Evolutionary conservation across 192 early-diverging fungal species (phyloP).

Genomic region (Podila clonocystis): DNA sequence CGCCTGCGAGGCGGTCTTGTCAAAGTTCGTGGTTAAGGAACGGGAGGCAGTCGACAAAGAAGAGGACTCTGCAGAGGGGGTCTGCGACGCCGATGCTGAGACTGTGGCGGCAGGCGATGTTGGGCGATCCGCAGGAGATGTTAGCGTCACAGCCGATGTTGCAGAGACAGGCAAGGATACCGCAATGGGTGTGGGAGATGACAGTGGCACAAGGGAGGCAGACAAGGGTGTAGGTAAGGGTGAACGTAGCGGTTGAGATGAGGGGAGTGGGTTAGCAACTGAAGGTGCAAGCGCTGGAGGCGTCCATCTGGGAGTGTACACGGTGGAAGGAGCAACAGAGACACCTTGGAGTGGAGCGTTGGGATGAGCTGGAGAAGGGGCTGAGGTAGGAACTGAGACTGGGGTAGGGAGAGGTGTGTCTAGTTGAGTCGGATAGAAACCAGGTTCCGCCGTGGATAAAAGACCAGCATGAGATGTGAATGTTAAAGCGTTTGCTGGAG

Average conservation of each 20-base stretch:
- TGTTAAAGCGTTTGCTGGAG: constrained; percentile 23
- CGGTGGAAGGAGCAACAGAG: background rate
- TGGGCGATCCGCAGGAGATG: background rate
- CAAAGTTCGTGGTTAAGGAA: background rate
- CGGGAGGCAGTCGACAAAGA: background rate
- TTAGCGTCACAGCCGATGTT: background rate
- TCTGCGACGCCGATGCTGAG: background rate
- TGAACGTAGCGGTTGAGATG: background rate
- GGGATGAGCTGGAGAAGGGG: too few species aligned
- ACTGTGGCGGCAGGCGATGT: background rate
- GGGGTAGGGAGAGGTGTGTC: background rate
- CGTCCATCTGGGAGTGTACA: background rate
- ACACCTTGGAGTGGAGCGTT: background rate
- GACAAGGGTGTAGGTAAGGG: background rate
- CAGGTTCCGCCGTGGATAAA: constrained; percentile 21
- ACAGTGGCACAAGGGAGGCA: background rate
- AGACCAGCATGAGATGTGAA: constrained; percentile 38
- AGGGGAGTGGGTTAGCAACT: background rate
- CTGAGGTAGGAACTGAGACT: background rate
- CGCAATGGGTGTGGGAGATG: background rate
- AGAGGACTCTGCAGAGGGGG: background rate
- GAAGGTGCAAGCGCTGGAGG: background rate
- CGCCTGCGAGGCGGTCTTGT: background rate
- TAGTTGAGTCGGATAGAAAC: constrained; percentile 22
- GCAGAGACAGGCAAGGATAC: background rate